Base-by-base conservation (phyloP, 75 land plant species). In the Sequoia sempervirens region DNA sequence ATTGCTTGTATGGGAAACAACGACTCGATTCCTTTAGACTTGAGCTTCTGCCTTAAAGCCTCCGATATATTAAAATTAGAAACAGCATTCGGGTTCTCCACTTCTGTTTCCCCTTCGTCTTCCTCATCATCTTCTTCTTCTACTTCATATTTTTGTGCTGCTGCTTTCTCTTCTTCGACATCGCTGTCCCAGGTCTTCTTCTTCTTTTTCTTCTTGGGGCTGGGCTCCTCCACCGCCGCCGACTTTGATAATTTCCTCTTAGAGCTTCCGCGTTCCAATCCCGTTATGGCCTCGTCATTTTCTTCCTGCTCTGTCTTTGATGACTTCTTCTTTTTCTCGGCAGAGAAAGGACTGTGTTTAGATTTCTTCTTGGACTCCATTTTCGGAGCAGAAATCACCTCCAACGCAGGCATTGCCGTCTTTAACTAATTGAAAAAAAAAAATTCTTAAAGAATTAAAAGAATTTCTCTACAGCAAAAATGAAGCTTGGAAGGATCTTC, bases 1-100 rank as follows among this genome's bases (percentile, higher is more conserved):
- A 90, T 92, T 1, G 99, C 97, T 85, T 97, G 99, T 83, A 97
- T 97, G 6, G 98, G 95, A 72, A 97, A 96, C 83, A 97, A 85
- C 43, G 96, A 85, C 87, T 96, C 90, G 23, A 96, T 97, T 30
- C 98, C 99, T 82, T 94, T 96, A 17, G 85, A 61, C 83, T 90
- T 96, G 75, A 96, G 86, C 86, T 85, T 90, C 68, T 87, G 89
- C 87, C 81, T 92, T 85, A 96, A 47, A 6, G 87, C 84, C 81
- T 86, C 84, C 26, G 96, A 96, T 38, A 97, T 96, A 83, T 92
- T 87, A 80, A 96, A 97, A 84, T 90, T 93, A n/a, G 90, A 87
- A 36, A 97, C 80, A 0, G 96, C 93, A 66, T 92, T 92, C 3
- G 96, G 93, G 80, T 93, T 81, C 75, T 80, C 93, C 68, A 85